A percentile compares a stretch with the other conserved stretches of the same genome.
Evolutionary conservation across 768 basidiomycete genomes (phyloP).

Genomic region (Steccherinum ochraceum): DNA sequence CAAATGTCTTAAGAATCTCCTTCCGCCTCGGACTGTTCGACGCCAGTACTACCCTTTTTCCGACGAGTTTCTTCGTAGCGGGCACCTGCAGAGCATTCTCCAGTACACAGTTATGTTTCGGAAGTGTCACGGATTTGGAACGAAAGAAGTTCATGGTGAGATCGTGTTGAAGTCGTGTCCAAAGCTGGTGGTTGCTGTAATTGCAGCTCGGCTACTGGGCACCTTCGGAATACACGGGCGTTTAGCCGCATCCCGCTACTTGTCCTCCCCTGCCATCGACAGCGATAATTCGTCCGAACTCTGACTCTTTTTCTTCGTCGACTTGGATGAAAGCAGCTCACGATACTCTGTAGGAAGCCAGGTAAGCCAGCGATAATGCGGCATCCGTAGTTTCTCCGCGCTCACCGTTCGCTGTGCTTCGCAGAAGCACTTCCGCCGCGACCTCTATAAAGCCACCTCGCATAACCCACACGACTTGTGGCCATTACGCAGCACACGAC

Average conservation of each 20-base stretch:
- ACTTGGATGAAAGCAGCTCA: too few species aligned
- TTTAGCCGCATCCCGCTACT: too few species aligned
- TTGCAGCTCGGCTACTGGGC: too few species aligned
- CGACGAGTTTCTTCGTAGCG: constrained; percentile 56
- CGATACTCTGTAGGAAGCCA: background rate
- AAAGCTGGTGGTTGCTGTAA: background rate
- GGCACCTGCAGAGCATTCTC: constrained; percentile 59
- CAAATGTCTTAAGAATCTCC: constrained; percentile 75
- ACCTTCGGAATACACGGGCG: too few species aligned
- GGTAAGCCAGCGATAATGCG: background rate
- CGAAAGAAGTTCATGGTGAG: constrained; percentile 18
- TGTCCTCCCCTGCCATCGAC: too few species aligned
- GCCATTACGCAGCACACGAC: constrained; percentile 7
- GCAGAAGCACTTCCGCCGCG: background rate
- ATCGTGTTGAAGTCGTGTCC: background rate
- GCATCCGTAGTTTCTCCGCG: background rate
- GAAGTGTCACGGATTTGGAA: constrained; percentile 16
- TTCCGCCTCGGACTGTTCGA: constrained; percentile 82
- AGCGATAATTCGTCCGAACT: too few species aligned
- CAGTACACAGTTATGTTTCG: constrained; percentile 47
- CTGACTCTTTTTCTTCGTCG: too few species aligned
- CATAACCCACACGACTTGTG: background rate
- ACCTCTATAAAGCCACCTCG: background rate
- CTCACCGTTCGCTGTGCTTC: background rate
- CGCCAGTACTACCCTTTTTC: constrained; percentile 78